These are phyloP conservation scores for Paramyrothecium roridum DNA, from an alignment of 2,329 filamentous ascomycete species.

Conservation along the genomic window DNA sequence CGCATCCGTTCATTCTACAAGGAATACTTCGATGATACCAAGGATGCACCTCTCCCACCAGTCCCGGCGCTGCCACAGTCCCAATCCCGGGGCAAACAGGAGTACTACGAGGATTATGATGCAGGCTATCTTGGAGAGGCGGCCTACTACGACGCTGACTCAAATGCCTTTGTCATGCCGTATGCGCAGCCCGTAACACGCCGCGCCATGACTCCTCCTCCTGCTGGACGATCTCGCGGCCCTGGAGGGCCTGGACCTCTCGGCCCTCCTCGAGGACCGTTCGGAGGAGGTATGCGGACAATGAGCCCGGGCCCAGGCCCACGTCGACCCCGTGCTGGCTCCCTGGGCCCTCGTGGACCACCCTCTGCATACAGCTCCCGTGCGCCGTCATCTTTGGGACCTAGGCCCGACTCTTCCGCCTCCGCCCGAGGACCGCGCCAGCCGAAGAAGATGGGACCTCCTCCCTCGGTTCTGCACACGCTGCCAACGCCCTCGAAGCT, in stretches of 20 bases:
- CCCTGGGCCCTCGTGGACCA: conserved; percentile 21
- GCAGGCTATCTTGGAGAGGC: conserved; percentile 67
- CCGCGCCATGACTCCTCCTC: conserved; percentile 94
- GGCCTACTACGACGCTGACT: conserved; percentile 63
- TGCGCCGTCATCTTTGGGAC: conserved; percentile 36
- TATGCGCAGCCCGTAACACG: conserved; percentile 83
- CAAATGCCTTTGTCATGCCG: conserved; percentile 72
- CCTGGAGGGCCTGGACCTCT: conserved; percentile 13
- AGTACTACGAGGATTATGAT: conserved; percentile 76
- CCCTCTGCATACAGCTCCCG: conserved; percentile 12
- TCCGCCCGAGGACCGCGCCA: conserved; percentile 39
- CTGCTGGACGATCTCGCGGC: conserved; percentile 47
- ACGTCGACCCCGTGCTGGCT: conserved; percentile 55
- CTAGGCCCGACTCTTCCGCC: conserved; percentile 64
- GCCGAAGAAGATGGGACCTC: conserved; percentile 54
- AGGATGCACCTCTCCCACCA: conserved; percentile 37
- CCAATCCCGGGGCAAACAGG: conserved; percentile 11
- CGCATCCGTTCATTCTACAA: conserved; percentile 98
- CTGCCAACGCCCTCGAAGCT: conserved; percentile 85
- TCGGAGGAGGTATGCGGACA: conserved; percentile 37
- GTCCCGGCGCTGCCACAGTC: conserved; percentile 22
- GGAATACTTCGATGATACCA: conserved; percentile 94
- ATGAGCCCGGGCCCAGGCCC: conserved; percentile 39
- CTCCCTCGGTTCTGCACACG: conserved; percentile 69
- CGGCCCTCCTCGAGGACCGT: conserved; percentile 14